These are phyloP conservation scores for Arthrobotrys entomopaga DNA, from an alignment of 2,329 filamentous ascomycete genomes.

Conservation along the genomic window DNA sequence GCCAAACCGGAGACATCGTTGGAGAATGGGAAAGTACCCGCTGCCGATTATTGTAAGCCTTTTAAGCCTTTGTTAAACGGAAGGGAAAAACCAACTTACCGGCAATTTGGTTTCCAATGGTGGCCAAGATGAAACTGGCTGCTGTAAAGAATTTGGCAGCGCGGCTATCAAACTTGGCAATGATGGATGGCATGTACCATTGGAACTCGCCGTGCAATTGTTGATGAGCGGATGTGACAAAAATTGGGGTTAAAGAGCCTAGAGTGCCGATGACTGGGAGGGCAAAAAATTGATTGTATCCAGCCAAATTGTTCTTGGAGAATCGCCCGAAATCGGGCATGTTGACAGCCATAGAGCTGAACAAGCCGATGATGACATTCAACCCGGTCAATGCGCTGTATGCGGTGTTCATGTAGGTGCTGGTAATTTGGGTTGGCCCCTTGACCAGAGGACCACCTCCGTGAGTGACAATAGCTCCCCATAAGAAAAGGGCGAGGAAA, in stretches of 20 bases:
- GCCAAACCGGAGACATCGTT: slow-evolving; percentile 68
- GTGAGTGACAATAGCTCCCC: slow-evolving; percentile 63
- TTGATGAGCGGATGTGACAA: slow-evolving; percentile 65
- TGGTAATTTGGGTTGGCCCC: slow-evolving; percentile 61
- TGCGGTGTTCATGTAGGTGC: slow-evolving; percentile 63
- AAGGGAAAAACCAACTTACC: slow-evolving; percentile 57
- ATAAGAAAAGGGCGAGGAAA: slow-evolving; percentile 64
- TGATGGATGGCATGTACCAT: slow-evolving; percentile 67
- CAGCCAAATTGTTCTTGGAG: slow-evolving; percentile 63
- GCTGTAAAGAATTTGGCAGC: slow-evolving; percentile 64
- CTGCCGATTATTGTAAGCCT: slow-evolving; percentile 64
- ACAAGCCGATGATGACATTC: slow-evolving; percentile 66
- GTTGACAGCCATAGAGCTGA: slow-evolving; percentile 66
- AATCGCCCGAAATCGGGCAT: slow-evolving; percentile 65
- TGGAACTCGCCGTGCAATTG: slow-evolving; percentile 64
- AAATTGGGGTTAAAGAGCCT: slow-evolving; percentile 65
- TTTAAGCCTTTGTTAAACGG: neutral
- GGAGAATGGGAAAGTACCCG: slow-evolving; percentile 67
- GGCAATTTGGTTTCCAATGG: slow-evolving; percentile 64
- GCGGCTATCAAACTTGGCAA: slow-evolving; percentile 64
- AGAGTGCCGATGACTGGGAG: slow-evolving; percentile 66
- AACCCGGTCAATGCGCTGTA: slow-evolving; percentile 64
- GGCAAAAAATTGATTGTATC: slow-evolving; percentile 65
- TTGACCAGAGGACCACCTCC: slow-evolving; percentile 63
- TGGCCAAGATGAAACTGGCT: slow-evolving; percentile 63